phyloP scores from a whole-genome alignment of 768 basidiomycete genomes.

The Termitomyces sp. region DNA sequence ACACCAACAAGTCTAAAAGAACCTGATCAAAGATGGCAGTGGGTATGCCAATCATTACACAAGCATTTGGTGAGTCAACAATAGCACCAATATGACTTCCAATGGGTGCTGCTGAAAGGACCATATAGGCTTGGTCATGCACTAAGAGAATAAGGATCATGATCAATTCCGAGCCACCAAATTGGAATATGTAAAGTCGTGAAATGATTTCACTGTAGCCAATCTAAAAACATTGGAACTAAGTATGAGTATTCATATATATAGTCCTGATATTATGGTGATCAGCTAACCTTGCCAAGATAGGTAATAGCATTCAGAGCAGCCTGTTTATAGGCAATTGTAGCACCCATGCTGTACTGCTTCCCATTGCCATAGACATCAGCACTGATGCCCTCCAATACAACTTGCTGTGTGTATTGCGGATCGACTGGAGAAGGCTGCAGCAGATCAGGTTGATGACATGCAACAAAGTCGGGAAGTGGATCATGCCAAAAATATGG shows the following conservation, averaged over 20 bases:
- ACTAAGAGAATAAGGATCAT: constrained; percentile 34
- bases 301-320: constrained; percentile 75
- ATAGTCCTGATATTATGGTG: neutral
- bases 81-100: constrained; percentile 63
- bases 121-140: constrained; percentile 72
- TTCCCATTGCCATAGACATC: constrained; percentile 71
- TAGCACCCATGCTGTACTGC: constrained; percentile 78
- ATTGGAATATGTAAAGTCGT: neutral
- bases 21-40: constrained; percentile 78
- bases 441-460: neutral
- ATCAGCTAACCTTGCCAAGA: constrained; percentile 51
- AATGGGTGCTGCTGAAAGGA: constrained; percentile 64
- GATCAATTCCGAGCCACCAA: neutral
- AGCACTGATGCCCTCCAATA: constrained; percentile 78
- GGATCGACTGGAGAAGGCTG: constrained; percentile 77
- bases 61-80: constrained; percentile 77
- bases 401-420: constrained; percentile 66
- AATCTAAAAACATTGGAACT: constrained; percentile 33
- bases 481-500: constrained; percentile 62
- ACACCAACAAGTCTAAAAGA: constrained; percentile 1
- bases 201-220: constrained; percentile 58
- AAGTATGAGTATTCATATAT: no score
- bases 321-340: constrained; percentile 79
- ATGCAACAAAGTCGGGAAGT: neutral
- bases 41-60: constrained; percentile 70